These are phyloP conservation scores for Trifolium subterraneum DNA, from an alignment of 306 rosid genomes.

Conservation along the genomic window DNA sequence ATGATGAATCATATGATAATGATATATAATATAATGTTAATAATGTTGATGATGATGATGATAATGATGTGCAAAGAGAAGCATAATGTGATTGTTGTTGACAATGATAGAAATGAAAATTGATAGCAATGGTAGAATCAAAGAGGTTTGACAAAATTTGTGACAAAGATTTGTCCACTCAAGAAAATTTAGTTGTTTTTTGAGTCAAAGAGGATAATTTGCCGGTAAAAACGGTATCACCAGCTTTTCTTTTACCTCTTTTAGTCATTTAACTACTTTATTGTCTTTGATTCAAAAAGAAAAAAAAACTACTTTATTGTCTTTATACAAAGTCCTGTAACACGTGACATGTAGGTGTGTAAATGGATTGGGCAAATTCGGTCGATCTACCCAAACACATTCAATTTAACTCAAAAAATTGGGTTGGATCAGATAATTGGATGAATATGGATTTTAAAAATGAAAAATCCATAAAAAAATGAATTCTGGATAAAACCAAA, in stretches of 20 bases:
- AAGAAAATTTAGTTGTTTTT: slow-evolving; percentile 32
- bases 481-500: no score
- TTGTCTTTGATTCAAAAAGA: no score
- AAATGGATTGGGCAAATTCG: no score
- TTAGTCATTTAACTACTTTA: neutral
- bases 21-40: neutral
- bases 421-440: no score
- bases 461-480: no score
- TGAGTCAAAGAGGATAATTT: slow-evolving; percentile 45
- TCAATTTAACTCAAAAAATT: no score
- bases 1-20: neutral
- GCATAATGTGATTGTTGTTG: slow-evolving; percentile 8
- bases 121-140: slow-evolving; percentile 28
- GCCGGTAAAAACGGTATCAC: slow-evolving; percentile 46
- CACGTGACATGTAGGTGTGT: no score
- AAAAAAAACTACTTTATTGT: neutral
- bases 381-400: no score
- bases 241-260: slow-evolving; percentile 16
- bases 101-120: slow-evolving; percentile 1
- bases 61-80: neutral
- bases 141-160: slow-evolving; percentile 37
- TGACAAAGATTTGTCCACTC: slow-evolving; percentile 11
- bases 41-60: neutral
- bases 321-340: no score
- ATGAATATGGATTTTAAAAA: no score